phyloP scores from a whole-genome alignment of 306 rosid species.

The Gleditsia sinensis region DNA sequence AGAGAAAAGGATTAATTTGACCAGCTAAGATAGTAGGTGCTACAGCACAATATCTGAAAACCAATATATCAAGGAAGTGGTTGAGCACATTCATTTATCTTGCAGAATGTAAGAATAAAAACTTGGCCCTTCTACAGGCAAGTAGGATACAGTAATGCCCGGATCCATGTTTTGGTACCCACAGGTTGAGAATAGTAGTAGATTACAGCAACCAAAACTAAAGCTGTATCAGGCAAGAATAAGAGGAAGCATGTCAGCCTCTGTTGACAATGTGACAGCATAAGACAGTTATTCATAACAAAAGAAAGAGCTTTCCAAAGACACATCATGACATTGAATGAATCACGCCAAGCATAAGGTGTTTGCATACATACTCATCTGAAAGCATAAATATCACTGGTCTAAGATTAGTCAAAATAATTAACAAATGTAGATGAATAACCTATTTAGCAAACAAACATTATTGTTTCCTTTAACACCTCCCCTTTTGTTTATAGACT shows the following conservation, averaged over 20 bases:
- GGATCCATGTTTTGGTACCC: constrained; percentile 68
- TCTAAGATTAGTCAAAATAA: constrained; percentile 12
- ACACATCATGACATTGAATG: neutral
- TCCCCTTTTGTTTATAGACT: no score
- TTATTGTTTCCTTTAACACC: no score
- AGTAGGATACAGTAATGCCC: constrained; percentile 86
- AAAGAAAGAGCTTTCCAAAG: constrained; percentile 12
- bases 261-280: constrained; percentile 16
- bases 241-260: constrained; percentile 41
- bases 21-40: constrained; percentile 95
- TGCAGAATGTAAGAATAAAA: constrained; percentile 33
- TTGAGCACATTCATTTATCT: constrained; percentile 20
- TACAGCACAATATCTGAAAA: constrained; percentile 81
- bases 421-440: no score
- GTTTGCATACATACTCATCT: no score
- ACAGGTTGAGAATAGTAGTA: constrained; percentile 90
- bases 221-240: constrained; percentile 58
- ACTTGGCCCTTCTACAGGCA: constrained; percentile 27
- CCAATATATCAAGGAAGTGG: constrained; percentile 63
- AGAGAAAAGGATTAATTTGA: constrained; percentile 78
- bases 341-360: neutral
- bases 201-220: constrained; percentile 76
- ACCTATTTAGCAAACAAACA: no score
- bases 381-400: constrained; percentile 10
- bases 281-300: constrained; percentile 20